These are phyloP conservation scores for Aspergillus glaucus DNA, from an alignment of 2,329 filamentous ascomycete genomes.

Conservation along the genomic window DNA sequence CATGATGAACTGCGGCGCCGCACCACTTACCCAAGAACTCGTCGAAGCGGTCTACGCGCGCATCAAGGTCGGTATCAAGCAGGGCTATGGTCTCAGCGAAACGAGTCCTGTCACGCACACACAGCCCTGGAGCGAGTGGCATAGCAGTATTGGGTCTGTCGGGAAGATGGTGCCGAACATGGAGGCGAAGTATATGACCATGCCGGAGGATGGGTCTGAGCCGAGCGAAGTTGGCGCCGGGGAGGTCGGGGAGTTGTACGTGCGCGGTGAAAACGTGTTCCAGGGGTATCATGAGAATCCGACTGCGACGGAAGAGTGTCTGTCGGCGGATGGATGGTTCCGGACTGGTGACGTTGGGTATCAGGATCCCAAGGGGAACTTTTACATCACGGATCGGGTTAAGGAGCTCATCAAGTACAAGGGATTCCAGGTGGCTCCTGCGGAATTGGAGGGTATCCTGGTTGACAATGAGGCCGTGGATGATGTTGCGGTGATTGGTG, in stretches of 20 bases:
- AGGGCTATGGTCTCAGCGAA: slow-evolving; percentile 87
- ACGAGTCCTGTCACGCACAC: slow-evolving; percentile 73
- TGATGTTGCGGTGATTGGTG: slow-evolving; percentile 59
- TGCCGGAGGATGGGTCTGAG: slow-evolving; percentile 44
- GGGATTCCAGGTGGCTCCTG: slow-evolving; percentile 65
- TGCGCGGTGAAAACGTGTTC: slow-evolving; percentile 60
- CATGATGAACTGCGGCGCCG: slow-evolving; percentile 82
- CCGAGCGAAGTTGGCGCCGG: slow-evolving; percentile 54
- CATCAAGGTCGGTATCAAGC: slow-evolving; percentile 74
- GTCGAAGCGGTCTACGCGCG: slow-evolving; percentile 69
- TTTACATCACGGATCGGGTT: slow-evolving; percentile 83
- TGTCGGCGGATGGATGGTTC: slow-evolving; percentile 70
- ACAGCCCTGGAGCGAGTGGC: slow-evolving; percentile 70
- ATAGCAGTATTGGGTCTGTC: slow-evolving; percentile 67
- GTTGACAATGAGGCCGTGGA: slow-evolving; percentile 45
- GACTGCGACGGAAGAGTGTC: slow-evolving; percentile 49
- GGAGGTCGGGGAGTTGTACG: slow-evolving; percentile 62
- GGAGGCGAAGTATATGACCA: slow-evolving; percentile 69
- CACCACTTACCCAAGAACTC: slow-evolving; percentile 74
- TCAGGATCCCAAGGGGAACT: slow-evolving; percentile 69
- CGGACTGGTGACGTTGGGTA: slow-evolving; percentile 84
- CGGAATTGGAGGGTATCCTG: slow-evolving; percentile 56
- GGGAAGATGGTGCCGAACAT: slow-evolving; percentile 73
- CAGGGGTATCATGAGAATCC: slow-evolving; percentile 57
- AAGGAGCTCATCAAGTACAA: slow-evolving; percentile 62